These are phyloP conservation scores for Euphrasia arctica DNA, from an alignment of 305 asterid genomes.

Conservation along the genomic window DNA sequence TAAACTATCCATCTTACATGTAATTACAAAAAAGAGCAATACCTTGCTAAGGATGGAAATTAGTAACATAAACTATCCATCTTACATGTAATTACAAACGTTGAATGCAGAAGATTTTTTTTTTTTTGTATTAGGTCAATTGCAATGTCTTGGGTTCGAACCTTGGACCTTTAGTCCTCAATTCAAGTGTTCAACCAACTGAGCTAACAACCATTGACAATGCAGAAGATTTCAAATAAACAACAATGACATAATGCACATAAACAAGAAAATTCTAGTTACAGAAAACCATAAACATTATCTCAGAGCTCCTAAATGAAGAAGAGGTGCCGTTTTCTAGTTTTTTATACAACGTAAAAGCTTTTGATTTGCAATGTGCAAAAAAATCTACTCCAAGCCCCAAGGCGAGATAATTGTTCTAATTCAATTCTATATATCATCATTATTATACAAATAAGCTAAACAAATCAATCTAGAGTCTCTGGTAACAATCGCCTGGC, in stretches of 20 bases:
- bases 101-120: constrained; percentile 4
- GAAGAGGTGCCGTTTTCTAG: background rate
- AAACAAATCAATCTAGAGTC: too few relatives aligned
- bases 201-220: background rate
- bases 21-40: too few relatives aligned
- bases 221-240: background rate
- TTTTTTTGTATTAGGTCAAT: too few relatives aligned
- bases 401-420: too few relatives aligned
- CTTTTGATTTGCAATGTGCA: constrained; percentile 4
- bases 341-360: constrained; percentile 1
- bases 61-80: background rate
- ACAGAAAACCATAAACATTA: background rate
- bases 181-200: too few relatives aligned
- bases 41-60: too few relatives aligned
- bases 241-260: constrained; percentile 6
- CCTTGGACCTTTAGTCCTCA: too few relatives aligned
- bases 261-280: background rate
- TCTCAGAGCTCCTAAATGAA: background rate
- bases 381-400: background rate
- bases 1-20: constrained; percentile 1
- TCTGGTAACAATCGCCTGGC: constrained; percentile 3
- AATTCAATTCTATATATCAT: too few relatives aligned
- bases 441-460: too few relatives aligned
- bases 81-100: background rate
- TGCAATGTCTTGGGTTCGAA: too few relatives aligned